Evolutionary conservation across 192 early-diverging fungal species (phyloP).

Genomic region (Backusella sp.): DNA sequence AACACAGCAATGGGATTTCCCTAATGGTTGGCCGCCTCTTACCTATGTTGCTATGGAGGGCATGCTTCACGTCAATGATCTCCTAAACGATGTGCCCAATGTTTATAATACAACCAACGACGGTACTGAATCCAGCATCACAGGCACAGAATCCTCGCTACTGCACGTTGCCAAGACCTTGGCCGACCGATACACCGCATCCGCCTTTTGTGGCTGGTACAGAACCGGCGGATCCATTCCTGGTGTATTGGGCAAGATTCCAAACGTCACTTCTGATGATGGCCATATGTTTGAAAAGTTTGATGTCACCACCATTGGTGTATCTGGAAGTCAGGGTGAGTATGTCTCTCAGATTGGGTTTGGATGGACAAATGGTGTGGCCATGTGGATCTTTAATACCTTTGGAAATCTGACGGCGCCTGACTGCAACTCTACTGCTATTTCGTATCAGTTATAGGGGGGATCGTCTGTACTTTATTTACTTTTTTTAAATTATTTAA

Average conservation of each 20-base stretch:
- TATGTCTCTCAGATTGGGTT: conserved; percentile 67
- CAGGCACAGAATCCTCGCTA: not conserved
- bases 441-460: not conserved
- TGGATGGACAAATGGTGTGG: conserved; percentile 63
- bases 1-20: conserved; percentile 73
- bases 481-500: not conserved
- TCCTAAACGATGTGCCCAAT: not conserved
- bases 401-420: conserved; percentile 32
- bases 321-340: conserved; percentile 61
- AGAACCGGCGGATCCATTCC: conserved; percentile 61
- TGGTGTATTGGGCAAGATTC: conserved; percentile 37
- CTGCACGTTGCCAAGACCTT: conserved; percentile 26
- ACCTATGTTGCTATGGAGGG: conserved; percentile 55
- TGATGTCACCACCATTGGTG: conserved; percentile 43
- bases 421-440: conserved; percentile 16
- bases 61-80: conserved; percentile 32
- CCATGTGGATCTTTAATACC: conserved; percentile 56
- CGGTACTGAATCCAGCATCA: not conserved
- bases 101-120: not conserved
- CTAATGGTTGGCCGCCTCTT: conserved; percentile 68
- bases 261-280: conserved; percentile 38
- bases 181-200: conserved; percentile 52
- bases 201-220: conserved; percentile 68
- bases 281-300: conserved; percentile 81
- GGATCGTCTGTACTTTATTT: not conserved